Evolutionary conservation across 148 eudicot species (phyloP), one percentile per base, ranked within the genome.

Genomic region (Heliamphora exappendiculata): DNA sequence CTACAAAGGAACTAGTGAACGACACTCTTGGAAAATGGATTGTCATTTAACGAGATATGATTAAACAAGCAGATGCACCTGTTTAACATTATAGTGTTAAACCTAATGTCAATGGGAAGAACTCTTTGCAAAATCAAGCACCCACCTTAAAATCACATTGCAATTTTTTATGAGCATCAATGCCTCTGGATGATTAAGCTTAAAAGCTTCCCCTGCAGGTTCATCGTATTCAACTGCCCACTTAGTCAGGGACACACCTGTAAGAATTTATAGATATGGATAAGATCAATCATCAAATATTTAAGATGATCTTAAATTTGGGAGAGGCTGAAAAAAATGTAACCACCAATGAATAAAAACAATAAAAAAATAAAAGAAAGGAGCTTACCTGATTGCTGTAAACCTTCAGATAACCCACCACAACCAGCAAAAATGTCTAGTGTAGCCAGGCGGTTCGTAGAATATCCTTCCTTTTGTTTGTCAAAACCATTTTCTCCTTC

Each of bases 211-310:
- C 63, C 95, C 99, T 77, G 99, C 99, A 84, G 99, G 85, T 74
- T 89, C 93, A 82, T 95, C 99, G 78, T 93, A 95, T 80, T 95
- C 99, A 82, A 95, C 91, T 20, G 99, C 99, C 99, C 99, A 95
- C 85, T 93, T 95, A 78, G 99, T 95, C 58, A 54, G 41, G 55
- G 97, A 80, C 45, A 75, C 92, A 80, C 99, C 99, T 95, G 91
- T 29, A 74, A 74, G 83, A 58, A 57, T 74, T 64, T 53, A 74
- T 47, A n/a, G 24, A 31, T 50, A n/a, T n/a, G 59, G 36, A 54
- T 65, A 66, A 55, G n/a, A 39, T 29, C 63, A 72, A 31, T 73
- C 65, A 63, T 13, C 51, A 37, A 39, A n/a, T 64, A 72, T 29
- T 42, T 73, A 7, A 65, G 5, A 66, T 12, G 9, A 55, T 51